Base-by-base conservation (phyloP, 805 yeast genomes). In the Cyberlindnera mississippiensis region DNA sequence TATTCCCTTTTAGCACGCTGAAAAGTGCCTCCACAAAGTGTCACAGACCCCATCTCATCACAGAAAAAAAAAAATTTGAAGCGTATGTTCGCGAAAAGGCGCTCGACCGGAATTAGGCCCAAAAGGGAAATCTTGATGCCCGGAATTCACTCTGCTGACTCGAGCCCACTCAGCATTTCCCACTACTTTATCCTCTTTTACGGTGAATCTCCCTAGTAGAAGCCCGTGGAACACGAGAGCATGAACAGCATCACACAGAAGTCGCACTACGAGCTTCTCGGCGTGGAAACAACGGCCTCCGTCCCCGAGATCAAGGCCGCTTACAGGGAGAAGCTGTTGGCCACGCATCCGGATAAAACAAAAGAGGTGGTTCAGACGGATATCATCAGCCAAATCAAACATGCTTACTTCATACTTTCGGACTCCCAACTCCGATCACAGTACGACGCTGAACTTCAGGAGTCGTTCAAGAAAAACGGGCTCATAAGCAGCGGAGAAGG, bases 321-420 rank as follows among this genome's bases (percentile, higher is more conserved):
- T 0, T 91, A 90, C 59, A 75, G 72, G 42, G 64, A 60, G 27
- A 73, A 73, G 13, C 69, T 91, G 6, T 66, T 91, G 2, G 55
- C 60, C 4, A 60, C 75, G 2, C 98, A 91, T 60, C 98, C 98
- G 1, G 98, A 91, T 59, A 90, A 89, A 52, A 53, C 59, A 4
- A 46, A 49, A 4, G 46, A 49, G 17, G 33, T 36, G 3, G 35
- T 41, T 3, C 33, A 46, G 3, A 26, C 44, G 15, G 55, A 55
- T 28, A 46, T 65, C 5, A 62, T 80, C 8, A 66, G 75, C 43
- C 62, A 63, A 18, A 69, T 89, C 24, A 74, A 82, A 50, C 63
- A 60, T 17, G 96, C 97, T 0, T 89, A 85, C 52, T 54, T 62
- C n/a, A 66, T 71, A 0, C 62, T 89, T 7, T 59, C 69, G 0